Percentiles rank a stretch among this genome's conserved stretches.
These are phyloP conservation scores for Elaphomyces granulatus DNA, from an alignment of 495 filamentous ascomycete genomes.

Conservation along the genomic window DNA sequence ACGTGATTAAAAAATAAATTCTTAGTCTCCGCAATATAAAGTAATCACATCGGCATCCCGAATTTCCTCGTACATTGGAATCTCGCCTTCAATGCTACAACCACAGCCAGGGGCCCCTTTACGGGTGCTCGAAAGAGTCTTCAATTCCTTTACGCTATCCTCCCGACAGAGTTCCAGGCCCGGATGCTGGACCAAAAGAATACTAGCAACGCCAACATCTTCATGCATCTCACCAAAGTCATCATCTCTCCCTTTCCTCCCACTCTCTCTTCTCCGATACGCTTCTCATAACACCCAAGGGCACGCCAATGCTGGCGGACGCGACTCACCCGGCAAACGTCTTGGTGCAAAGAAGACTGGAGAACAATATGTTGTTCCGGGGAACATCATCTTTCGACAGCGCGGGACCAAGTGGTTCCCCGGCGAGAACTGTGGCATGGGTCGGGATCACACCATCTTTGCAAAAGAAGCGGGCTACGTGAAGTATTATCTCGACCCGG, in stretches of 20 bases:
- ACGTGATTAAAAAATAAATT: too few species aligned
- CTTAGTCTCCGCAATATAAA: too few species aligned
- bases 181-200: too few species aligned
- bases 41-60: constrained; percentile 15
- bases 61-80: too few species aligned
- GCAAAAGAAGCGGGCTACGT: constrained; percentile 75
- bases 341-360: constrained; percentile 86
- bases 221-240: too few species aligned
- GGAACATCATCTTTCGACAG: constrained; percentile 97
- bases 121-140: constrained; percentile 26
- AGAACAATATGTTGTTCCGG: constrained; percentile 81
- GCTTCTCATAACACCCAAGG: constrained; percentile 81
- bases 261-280: constrained; percentile 37
- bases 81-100: too few species aligned
- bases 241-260: constrained; percentile 17
- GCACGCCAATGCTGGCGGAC: constrained; percentile 64
- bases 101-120: constrained; percentile 28
- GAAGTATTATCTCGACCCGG: constrained; percentile 84
- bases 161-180: too few species aligned
- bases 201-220: too few species aligned
- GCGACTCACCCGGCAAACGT: constrained; percentile 83
- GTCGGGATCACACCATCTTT: constrained; percentile 95
- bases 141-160: constrained; percentile 17
- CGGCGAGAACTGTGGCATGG: constrained; percentile 85
- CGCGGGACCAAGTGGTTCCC: constrained; percentile 88